Evolutionary conservation across 2,329 filamentous ascomycete species (phyloP).

Genomic region (Dactylellina sp.): DNA sequence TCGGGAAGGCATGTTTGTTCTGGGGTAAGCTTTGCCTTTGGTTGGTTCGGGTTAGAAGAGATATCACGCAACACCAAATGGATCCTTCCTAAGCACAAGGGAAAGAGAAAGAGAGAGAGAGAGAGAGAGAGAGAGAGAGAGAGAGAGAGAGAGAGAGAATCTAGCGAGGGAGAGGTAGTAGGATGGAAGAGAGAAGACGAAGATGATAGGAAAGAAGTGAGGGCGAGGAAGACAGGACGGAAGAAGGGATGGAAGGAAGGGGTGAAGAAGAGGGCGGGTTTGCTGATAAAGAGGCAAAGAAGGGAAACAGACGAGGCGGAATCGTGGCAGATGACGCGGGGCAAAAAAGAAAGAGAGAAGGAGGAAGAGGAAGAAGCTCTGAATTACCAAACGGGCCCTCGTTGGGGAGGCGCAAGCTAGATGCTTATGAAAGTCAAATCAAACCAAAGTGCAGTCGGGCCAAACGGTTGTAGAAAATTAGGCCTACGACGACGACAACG

Average conservation of each 20-base stretch:
- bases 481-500: too few species aligned
- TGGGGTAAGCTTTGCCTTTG: too few species aligned
- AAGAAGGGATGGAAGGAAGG: background rate
- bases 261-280: conserved; percentile 2
- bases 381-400: too few species aligned
- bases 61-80: too few species aligned
- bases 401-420: too few species aligned
- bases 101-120: background rate
- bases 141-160: background rate
- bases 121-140: background rate
- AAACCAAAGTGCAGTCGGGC: too few species aligned
- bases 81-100: too few species aligned
- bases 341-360: too few species aligned
- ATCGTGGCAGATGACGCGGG: conserved; percentile 12
- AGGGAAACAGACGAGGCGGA: background rate
- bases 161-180: background rate
- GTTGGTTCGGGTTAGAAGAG: too few species aligned
- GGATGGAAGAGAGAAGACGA: background rate
- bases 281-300: conserved; percentile 11
- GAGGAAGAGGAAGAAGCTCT: background rate
- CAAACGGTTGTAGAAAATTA: too few species aligned
- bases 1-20: conserved; percentile 33
- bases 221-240: conserved; percentile 7
- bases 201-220: conserved; percentile 2
- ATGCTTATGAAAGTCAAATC: too few species aligned